Percentiles rank a stretch among this genome's conserved stretches.
Conservation (phyloP, 768 basidiomycete genomes). For the Lactarius sp. region DNA sequence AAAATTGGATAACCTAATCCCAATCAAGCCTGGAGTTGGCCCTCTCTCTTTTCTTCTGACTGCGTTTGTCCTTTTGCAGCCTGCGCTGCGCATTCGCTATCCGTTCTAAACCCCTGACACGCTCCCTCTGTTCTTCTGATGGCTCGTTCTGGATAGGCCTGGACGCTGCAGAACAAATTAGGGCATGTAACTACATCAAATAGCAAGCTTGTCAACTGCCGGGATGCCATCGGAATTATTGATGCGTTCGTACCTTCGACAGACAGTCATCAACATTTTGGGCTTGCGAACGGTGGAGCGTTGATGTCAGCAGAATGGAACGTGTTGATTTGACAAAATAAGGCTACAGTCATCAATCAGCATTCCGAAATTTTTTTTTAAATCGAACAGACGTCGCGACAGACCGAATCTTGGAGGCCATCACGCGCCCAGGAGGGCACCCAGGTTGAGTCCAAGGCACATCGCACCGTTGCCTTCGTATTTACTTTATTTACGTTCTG, state of each 20-base stretch:
- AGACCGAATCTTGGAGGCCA: slow-evolving; percentile 44
- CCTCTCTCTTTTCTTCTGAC: slow-evolving; percentile 42
- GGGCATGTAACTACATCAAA: slow-evolving; percentile 44
- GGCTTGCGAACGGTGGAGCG: slow-evolving; percentile 66
- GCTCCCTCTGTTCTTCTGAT: slow-evolving; percentile 51
- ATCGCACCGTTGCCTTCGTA: slow-evolving; percentile 68
- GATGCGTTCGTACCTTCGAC: slow-evolving; percentile 43
- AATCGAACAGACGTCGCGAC: slow-evolving; percentile 28
- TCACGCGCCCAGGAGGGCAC: slow-evolving; percentile 63
- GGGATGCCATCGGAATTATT: slow-evolving; percentile 27
- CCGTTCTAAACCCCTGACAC: slow-evolving; percentile 42
- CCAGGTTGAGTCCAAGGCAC: slow-evolving; percentile 54
- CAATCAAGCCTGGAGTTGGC: slow-evolving; percentile 27
- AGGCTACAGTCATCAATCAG: slow-evolving; percentile 38
- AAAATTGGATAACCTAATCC: slow-evolving; percentile 7
- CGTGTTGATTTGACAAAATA: slow-evolving; percentile 64
- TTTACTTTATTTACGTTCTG: slow-evolving; percentile 91
- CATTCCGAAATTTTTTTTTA: not conserved
- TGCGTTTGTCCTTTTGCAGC: slow-evolving; percentile 49
- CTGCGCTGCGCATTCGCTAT: slow-evolving; percentile 46
- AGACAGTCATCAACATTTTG: slow-evolving; percentile 73
- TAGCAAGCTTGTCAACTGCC: slow-evolving; percentile 5
- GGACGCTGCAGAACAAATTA: slow-evolving; percentile 47
- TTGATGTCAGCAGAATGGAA: slow-evolving; percentile 66
- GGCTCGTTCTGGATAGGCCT: slow-evolving; percentile 48